Base-by-base conservation (phyloP, 2,329 filamentous ascomycete genomes). In the Simplicillium aogashimaense region DNA sequence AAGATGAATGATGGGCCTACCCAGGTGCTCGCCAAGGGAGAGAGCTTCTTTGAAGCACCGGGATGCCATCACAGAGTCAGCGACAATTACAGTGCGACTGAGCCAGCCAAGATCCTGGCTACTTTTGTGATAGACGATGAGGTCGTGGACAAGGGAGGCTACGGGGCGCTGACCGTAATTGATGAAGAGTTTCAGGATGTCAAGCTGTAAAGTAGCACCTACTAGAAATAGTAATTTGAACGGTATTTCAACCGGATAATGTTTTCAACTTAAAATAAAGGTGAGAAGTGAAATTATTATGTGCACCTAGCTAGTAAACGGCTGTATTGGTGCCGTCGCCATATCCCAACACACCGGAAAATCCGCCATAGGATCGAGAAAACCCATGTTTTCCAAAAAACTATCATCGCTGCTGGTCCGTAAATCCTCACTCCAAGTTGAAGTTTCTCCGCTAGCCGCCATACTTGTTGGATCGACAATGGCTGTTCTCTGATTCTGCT, bases 1-100 rank as follows among this genome's bases (percentile, higher is more conserved):
- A 47, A 50, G 42, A 52, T 52, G 50, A 49, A 50, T 32, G 38
- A 46, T 33, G 42, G 41, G 13, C 45, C 46, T 5, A 44, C 50
- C 3, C 35, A 39, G 15, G 45, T 52, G 8, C 49, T 48, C 29
- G 38, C 34, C 16, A 39, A 44, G 10, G 50, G 50, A 6, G 50
- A 48, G 10, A 47, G 41, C 31, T 51, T 45, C 40, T 50, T 43
- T 38, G 50, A 52, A 41, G 45, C 45, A 18, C 48, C 50, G 2
- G 47, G 48, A 11, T 52, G 50, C 39, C 50, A 49, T 29, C 50
- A 52, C 42, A 43, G 28, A 20, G 44, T 45, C 13, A 48, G 45
- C 45, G 44, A 46, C 41, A 50, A 50, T 37, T 44, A 39, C 37
- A 49, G 48, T 45, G 30, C 34, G 8, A 40, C 37, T 2, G 37